phyloP scores from a whole-genome alignment of 768 basidiomycete genomes.

The Pilatotrama ljubarskyi region DNA sequence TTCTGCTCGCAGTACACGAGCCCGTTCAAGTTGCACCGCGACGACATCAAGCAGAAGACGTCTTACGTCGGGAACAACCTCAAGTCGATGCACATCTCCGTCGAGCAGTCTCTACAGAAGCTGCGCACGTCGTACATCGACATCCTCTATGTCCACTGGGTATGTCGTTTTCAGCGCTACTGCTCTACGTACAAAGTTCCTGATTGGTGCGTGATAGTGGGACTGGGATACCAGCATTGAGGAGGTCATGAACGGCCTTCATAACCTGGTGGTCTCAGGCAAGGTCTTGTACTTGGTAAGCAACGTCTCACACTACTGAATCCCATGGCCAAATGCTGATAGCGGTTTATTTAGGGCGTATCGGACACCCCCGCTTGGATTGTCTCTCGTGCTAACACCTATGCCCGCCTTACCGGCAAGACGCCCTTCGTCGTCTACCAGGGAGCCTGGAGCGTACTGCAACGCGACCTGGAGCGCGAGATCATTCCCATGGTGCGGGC shows the following conservation, averaged over 20 bases:
- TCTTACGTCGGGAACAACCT: neutral
- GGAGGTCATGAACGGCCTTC: conserved; percentile 43
- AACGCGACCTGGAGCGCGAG: conserved; percentile 43
- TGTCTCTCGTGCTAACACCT: conserved; percentile 37
- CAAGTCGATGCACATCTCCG: too few relatives aligned
- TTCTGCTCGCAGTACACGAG: too few relatives aligned
- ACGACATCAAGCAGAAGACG: too few relatives aligned
- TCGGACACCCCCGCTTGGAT: conserved; percentile 37
- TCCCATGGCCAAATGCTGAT: neutral
- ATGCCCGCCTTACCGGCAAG: conserved; percentile 37
- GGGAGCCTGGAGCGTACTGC: conserved; percentile 32
- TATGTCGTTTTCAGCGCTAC: too few relatives aligned
- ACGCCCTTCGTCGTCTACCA: conserved; percentile 44
- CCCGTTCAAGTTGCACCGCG: too few relatives aligned
- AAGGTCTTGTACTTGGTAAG: conserved; percentile 42
- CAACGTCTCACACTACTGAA: neutral
- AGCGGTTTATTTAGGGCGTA: conserved; percentile 15
- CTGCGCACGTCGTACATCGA: neutral
- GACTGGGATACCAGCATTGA: conserved; percentile 38
- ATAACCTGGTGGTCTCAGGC: conserved; percentile 41
- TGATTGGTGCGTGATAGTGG: conserved; percentile 27
- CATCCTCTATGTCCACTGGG: neutral
- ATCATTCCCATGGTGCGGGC: conserved; percentile 34
- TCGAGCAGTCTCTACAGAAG: too few relatives aligned
- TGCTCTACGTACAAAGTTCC: too few relatives aligned